These are phyloP conservation scores for Colletotrichum trifolii DNA, from an alignment of 2,329 filamentous ascomycete species.

Conservation along the genomic window DNA sequence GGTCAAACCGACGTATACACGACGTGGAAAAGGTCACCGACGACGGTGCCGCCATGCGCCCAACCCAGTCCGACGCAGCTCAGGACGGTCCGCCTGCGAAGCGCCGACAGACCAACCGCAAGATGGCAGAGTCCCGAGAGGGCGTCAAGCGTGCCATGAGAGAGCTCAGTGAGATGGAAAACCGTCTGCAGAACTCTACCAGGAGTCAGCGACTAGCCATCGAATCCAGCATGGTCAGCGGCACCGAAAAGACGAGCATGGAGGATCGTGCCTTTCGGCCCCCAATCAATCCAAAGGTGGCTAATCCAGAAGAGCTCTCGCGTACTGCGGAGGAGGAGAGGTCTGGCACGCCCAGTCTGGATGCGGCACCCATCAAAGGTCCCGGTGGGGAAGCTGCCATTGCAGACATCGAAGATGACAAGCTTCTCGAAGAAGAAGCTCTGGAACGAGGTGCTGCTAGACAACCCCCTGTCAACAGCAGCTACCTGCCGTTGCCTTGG, in stretches of 20 bases:
- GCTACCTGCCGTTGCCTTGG: conserved; percentile 88
- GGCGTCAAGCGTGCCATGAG: conserved; percentile 54
- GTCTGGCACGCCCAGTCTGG: conserved; percentile 29
- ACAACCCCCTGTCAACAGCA: conserved; percentile 83
- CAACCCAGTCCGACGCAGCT: not conserved
- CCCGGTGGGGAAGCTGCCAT: conserved; percentile 40
- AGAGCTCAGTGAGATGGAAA: conserved; percentile 62
- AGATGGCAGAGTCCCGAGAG: conserved; percentile 37
- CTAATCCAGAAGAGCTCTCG: conserved; percentile 23
- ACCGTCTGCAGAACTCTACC: conserved; percentile 53
- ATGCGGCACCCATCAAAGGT: conserved; percentile 39
- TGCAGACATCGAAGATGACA: conserved; percentile 37
- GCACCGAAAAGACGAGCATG: not conserved
- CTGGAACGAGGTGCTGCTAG: conserved; percentile 56
- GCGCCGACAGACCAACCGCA: conserved; percentile 21
- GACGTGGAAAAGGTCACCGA: conserved; percentile 30
- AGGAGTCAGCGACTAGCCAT: conserved; percentile 60
- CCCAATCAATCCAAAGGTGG: not conserved
- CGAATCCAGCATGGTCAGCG: conserved; percentile 50
- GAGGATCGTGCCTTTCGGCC: conserved; percentile 5
- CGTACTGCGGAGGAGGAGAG: conserved; percentile 22
- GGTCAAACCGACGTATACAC: conserved; percentile 29
- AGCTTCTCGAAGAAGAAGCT: conserved; percentile 37
- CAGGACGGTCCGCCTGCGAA: conserved; percentile 18
- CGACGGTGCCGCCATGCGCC: conserved; percentile 20